Evolutionary conservation across 2,329 filamentous ascomycete species (phyloP).

Genomic region (Fusarium heterosporum): DNA sequence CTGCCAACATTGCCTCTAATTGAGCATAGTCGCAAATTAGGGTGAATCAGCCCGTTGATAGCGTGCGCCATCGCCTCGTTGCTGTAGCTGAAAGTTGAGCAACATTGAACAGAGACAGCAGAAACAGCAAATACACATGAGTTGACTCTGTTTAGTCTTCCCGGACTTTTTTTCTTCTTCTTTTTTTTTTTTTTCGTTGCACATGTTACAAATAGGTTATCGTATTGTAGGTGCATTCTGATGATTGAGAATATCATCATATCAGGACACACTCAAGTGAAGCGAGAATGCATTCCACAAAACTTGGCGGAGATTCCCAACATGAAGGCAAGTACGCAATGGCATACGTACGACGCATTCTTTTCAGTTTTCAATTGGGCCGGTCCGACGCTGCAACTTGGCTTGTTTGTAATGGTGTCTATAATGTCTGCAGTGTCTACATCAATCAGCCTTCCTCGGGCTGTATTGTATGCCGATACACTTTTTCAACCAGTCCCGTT

Average conservation of each 20-base stretch:
- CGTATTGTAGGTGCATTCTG: not conserved
- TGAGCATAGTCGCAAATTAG: slow-evolving; percentile 21
- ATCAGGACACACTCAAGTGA: not conserved
- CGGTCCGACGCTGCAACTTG: not conserved
- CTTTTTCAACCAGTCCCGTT: slow-evolving; percentile 18
- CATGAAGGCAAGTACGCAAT: slow-evolving; percentile 23
- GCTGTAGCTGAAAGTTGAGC: slow-evolving; percentile 24
- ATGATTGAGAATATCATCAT: not conserved
- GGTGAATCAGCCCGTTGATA: slow-evolving; percentile 32
- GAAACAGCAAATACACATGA: slow-evolving; percentile 19
- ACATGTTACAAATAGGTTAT: slow-evolving; percentile 1
- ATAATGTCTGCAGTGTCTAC: no score
- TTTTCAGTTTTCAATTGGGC: slow-evolving; percentile 11
- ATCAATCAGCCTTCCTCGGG: slow-evolving; percentile 11
- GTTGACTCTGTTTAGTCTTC: slow-evolving; percentile 9
- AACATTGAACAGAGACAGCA: not conserved
- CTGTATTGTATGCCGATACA: slow-evolving; percentile 17
- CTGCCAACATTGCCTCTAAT: not conserved
- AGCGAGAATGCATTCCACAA: slow-evolving; percentile 11
- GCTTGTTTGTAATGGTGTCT: slow-evolving; percentile 2
- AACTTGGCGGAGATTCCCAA: slow-evolving; percentile 7
- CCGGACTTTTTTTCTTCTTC: not conserved
- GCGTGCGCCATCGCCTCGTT: slow-evolving; percentile 31
- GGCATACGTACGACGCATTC: slow-evolving; percentile 32
- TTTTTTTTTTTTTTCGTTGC: not conserved